A percentile compares a stretch with the other conserved stretches of the same genome.
phyloP scores from a whole-genome alignment of 2,329 filamentous ascomycete species.

The Pseudogymnoascus sp. region DNA sequence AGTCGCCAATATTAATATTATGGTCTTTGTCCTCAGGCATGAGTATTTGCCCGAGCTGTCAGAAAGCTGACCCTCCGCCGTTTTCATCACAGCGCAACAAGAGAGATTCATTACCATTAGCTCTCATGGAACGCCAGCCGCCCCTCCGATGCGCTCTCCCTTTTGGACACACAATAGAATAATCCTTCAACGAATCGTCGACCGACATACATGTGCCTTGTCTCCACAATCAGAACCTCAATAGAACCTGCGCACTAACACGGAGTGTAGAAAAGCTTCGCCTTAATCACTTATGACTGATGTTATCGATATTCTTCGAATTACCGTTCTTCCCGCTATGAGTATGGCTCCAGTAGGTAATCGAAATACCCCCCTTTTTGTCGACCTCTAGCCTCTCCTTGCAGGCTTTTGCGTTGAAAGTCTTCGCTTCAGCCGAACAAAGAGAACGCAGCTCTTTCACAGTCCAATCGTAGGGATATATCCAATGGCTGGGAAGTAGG shows the following conservation, averaged over 20 bases:
- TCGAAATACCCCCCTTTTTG: neutral
- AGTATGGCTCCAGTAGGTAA: neutral
- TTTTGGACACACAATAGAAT: neutral
- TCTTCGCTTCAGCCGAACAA: neutral
- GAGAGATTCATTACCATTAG: neutral
- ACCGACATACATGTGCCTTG: neutral
- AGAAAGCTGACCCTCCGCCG: neutral
- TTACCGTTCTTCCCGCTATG: neutral
- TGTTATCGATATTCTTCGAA: neutral
- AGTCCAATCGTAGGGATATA: constrained; percentile 26
- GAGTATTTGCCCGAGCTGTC: neutral
- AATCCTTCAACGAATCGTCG: neutral
- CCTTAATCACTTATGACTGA: neutral
- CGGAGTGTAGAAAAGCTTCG: neutral
- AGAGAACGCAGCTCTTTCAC: neutral
- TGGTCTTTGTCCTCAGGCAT: neutral
- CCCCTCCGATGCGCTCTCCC: neutral
- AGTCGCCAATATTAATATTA: neutral
- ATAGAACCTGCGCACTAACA: neutral
- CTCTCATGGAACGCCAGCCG: neutral
- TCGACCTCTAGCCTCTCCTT: neutral
- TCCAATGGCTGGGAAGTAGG: constrained; percentile 19
- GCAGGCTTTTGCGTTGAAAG: neutral
- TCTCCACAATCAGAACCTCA: neutral
- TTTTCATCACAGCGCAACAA: neutral